Evolutionary conservation across 306 rosid genomes (phyloP), one percentile per base, ranked within the genome.

Genomic region (Dalbergia oliveri): DNA sequence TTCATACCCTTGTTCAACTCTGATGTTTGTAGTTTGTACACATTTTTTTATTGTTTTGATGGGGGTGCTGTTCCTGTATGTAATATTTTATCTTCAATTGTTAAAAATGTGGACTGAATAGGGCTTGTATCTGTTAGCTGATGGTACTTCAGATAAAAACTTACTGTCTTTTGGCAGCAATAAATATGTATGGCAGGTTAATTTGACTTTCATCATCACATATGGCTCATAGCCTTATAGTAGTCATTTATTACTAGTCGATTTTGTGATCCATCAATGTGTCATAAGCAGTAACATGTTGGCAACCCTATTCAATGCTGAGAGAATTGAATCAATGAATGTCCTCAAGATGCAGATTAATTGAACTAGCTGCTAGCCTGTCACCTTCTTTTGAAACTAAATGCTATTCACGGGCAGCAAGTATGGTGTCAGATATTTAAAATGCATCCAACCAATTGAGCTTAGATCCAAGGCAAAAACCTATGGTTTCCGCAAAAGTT

Each of bases 381-480:
- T 66, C 41, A 23, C 66, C 4, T 69, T 15, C 16, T 69, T 74
- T 67, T 43, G 56, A 37, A 74, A 75, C 51, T 74, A 5, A 47
- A 58, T 68, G 58, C 35, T 47, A 19, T 58, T 81, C 72, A 14
- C 39, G 63, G 84, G 33, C 35, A 49, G 33, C 45, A 49, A 49
- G 5, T 0, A 16, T 45, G 76, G 82, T 26, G 63, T 54, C 75
- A 81, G 74, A 43, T 73, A 26, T 80, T 39, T 58, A 10, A 59
- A 39, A 21, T 61, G 58, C 58, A 50, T 56, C 37, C 5, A 5
- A 39, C 39, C 66, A 79, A 39, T 43, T 10, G 0, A 37, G 71
- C 21, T 34, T 49, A 5, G 5, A 37, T 37, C 41, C 41, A 37
- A 26, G 31, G 31, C 3, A 1, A 26, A 1, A 37, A 37, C 41